Conservation (phyloP, 495 filamentous ascomycete genomes). For the Alectoria sarmentosa region DNA sequence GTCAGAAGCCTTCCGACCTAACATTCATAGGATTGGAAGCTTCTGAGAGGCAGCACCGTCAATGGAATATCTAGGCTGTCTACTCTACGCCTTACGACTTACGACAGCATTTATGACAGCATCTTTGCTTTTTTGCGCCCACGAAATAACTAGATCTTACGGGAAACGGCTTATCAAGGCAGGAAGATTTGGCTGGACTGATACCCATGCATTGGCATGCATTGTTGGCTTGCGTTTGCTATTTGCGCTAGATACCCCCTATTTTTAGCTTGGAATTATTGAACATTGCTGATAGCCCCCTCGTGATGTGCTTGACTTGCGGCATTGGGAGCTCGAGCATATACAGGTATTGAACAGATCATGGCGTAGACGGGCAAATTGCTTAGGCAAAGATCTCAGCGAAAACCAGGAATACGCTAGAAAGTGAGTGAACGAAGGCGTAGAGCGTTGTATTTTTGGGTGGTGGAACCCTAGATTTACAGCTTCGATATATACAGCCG, state of each 20-base stretch:
- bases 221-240: neutral
- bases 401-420: no score
- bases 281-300: neutral
- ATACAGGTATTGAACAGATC: no score
- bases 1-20: neutral
- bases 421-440: no score
- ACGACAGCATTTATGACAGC: slow-evolving; percentile 1
- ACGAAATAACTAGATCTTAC: neutral
- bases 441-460: no score
- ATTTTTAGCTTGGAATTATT: neutral
- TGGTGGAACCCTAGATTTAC: no score
- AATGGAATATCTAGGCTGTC: neutral
- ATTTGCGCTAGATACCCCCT: neutral
- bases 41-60: neutral
- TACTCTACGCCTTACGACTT: neutral
- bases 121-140: neutral
- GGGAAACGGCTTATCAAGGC: neutral
- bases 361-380: neutral
- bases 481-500: no score
- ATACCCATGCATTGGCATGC: slow-evolving; percentile 2
- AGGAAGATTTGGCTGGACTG: neutral
- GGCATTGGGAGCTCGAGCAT: neutral
- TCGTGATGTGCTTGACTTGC: neutral
- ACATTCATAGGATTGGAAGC: slow-evolving; percentile 2
- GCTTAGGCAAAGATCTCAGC: neutral